These are phyloP conservation scores for Verticillium zaregamsianum DNA, from an alignment of 2,329 filamentous ascomycete species.

Conservation along the genomic window DNA sequence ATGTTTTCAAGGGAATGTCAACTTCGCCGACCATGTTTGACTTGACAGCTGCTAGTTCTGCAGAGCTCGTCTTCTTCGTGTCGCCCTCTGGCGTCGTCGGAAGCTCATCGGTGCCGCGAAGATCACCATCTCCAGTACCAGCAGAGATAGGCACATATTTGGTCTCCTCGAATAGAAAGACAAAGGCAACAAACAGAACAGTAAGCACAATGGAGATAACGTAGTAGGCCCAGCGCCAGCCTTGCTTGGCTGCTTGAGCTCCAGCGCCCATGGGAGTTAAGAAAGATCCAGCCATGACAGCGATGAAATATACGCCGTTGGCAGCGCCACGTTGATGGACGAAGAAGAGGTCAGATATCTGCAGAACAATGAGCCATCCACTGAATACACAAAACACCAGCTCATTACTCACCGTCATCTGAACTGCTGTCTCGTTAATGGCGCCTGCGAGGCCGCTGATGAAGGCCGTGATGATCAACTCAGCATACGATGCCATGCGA, in stretches of 20 bases:
- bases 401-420: constrained; percentile 22
- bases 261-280: constrained; percentile 21
- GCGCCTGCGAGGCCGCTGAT: constrained; percentile 29
- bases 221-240: constrained; percentile 26
- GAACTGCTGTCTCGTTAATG: constrained; percentile 31
- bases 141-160: constrained; percentile 18
- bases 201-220: constrained; percentile 18
- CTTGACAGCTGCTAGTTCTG: background rate
- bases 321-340: constrained; percentile 24
- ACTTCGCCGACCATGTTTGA: background rate
- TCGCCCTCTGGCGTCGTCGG: background rate
- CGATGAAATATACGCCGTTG: constrained; percentile 25
- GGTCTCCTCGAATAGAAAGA: constrained; percentile 22
- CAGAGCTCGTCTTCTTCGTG: background rate
- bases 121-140: constrained; percentile 13
- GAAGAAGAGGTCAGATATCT: constrained; percentile 26
- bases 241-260: constrained; percentile 17
- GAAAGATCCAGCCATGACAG: constrained; percentile 23
- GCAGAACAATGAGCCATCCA: background rate
- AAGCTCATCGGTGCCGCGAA: background rate
- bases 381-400: background rate
- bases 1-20: constrained; percentile 9
- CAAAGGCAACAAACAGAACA: constrained; percentile 10
- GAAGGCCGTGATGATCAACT: constrained; percentile 12
- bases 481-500: constrained; percentile 7